Evolutionary conservation across 164 flowering plant species (phyloP).

Genomic region (grape (Vitis vinifera)): DNA sequence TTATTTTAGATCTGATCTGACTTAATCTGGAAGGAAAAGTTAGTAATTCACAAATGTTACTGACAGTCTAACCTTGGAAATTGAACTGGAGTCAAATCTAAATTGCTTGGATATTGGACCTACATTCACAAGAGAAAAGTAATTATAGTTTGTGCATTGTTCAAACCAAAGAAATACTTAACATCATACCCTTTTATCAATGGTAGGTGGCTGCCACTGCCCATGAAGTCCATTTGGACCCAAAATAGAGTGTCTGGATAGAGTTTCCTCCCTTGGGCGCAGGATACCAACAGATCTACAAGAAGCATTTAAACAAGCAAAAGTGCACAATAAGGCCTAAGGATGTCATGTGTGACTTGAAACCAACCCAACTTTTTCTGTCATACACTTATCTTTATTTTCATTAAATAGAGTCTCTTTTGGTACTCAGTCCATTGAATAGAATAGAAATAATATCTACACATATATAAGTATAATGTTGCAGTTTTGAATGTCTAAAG

Average conservation of each 20-base stretch:
- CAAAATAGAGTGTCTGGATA: conserved; percentile 83
- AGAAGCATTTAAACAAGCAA: conserved; percentile 9
- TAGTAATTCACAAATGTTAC: neutral
- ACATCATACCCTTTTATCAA: conserved; percentile 55
- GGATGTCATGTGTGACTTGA: neutral
- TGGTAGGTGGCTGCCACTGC: conserved; percentile 78
- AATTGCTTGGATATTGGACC: conserved; percentile 81
- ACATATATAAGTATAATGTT: too few species aligned
- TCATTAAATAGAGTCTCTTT: too few species aligned
- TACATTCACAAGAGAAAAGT: conserved; percentile 30
- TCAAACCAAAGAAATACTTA: neutral
- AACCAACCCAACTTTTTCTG: too few species aligned
- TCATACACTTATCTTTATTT: too few species aligned
- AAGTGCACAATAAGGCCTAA: neutral
- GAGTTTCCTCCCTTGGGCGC: conserved; percentile 82
- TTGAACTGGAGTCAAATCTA: conserved; percentile 72
- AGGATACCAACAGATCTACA: conserved; percentile 55
- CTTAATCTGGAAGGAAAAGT: neutral
- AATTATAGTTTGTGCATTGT: conserved; percentile 7
- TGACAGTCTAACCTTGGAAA: conserved; percentile 62
- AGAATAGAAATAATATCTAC: too few species aligned
- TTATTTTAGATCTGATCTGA: neutral
- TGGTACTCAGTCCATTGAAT: too few species aligned
- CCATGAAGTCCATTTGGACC: conserved; percentile 91
- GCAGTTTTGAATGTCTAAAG: too few species aligned